Conservation (phyloP, 768 basidiomycete species). For the Macrolepiota albuminosa region DNA sequence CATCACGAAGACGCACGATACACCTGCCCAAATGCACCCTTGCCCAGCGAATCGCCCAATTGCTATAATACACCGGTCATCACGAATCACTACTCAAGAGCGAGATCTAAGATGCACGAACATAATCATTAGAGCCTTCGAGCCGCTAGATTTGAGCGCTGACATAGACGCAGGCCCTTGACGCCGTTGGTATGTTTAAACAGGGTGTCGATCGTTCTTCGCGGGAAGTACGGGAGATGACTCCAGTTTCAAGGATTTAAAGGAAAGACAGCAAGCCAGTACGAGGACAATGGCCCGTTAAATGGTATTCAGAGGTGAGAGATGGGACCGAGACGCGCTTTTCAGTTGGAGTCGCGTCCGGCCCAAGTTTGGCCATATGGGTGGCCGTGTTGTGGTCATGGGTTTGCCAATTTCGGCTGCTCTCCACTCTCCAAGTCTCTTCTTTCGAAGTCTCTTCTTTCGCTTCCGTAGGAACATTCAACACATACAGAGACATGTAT, state of each 20-base stretch:
- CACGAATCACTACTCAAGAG: neutral
- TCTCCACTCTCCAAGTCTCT: neutral
- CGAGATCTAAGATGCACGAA: slow-evolving; percentile 25
- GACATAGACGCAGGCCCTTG: slow-evolving; percentile 34
- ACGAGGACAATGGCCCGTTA: slow-evolving; percentile 9
- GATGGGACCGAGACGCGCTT: slow-evolving; percentile 19
- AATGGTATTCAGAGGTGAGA: slow-evolving; percentile 6
- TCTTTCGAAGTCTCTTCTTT: slow-evolving; percentile 1
- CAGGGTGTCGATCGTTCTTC: slow-evolving; percentile 11
- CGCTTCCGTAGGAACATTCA: neutral
- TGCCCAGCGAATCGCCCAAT: slow-evolving; percentile 94
- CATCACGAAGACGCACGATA: slow-evolving; percentile 75
- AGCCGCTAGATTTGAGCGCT: slow-evolving; percentile 32
- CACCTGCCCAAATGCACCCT: slow-evolving; percentile 96
- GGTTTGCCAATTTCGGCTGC: slow-evolving; percentile 9
- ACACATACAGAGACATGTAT: neutral
- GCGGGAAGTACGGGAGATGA: slow-evolving; percentile 9
- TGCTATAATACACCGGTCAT: slow-evolving; percentile 49
- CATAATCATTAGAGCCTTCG: slow-evolving; percentile 63
- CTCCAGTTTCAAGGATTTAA: slow-evolving; percentile 17
- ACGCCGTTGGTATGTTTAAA: slow-evolving; percentile 33
- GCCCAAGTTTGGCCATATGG: slow-evolving; percentile 28
- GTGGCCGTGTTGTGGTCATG: slow-evolving; percentile 16
- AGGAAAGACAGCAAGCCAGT: slow-evolving; percentile 15
- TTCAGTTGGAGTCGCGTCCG: slow-evolving; percentile 37